Percentiles rank a stretch among this genome's conserved stretches.
phyloP scores from a whole-genome alignment of 768 basidiomycete genomes.

The Guyanaporus albipodus region DNA sequence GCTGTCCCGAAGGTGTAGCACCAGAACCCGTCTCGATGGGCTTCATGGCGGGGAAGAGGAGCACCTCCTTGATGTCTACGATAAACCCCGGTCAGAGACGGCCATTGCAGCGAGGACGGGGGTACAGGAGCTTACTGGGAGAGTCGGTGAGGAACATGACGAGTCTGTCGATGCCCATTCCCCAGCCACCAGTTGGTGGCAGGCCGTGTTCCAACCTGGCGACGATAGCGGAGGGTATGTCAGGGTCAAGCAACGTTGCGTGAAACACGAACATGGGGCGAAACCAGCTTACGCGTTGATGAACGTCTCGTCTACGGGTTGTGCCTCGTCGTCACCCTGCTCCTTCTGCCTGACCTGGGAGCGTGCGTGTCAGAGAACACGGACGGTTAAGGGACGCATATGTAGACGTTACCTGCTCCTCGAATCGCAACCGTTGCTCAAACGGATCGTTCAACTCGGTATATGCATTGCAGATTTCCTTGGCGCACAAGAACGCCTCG shows the following conservation, averaged over 20 bases:
- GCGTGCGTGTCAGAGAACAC: neutral
- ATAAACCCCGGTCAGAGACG: slow-evolving; percentile 3
- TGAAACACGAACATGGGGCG: neutral
- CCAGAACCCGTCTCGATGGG: slow-evolving; percentile 54
- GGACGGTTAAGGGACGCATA: too few relatives aligned
- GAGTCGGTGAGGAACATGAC: slow-evolving; percentile 99
- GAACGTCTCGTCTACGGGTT: slow-evolving; percentile 94
- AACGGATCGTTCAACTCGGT: slow-evolving; percentile 99
- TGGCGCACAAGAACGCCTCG: slow-evolving; percentile 96
- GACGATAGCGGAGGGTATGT: too few relatives aligned
- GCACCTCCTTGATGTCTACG: slow-evolving; percentile 92
- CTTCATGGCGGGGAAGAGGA: slow-evolving; percentile 98
- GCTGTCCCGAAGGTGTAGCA: slow-evolving; percentile 26
- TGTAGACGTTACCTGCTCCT: slow-evolving; percentile 92
- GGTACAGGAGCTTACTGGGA: slow-evolving; percentile 53
- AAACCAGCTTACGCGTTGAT: slow-evolving; percentile 75
- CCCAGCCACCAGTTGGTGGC: slow-evolving; percentile 97
- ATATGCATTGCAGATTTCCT: slow-evolving; percentile 98
- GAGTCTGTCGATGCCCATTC: slow-evolving; percentile 90
- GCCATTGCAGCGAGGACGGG: neutral
- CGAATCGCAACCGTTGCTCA: slow-evolving; percentile 92
- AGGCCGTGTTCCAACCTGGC: slow-evolving; percentile 91
- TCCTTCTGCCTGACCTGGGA: slow-evolving; percentile 83
- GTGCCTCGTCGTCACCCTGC: slow-evolving; percentile 96
- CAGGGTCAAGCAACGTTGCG: too few relatives aligned